These are phyloP conservation scores for Zymoseptoria tritici DNA, from an alignment of 2,329 filamentous ascomycete species.

Conservation along the genomic window DNA sequence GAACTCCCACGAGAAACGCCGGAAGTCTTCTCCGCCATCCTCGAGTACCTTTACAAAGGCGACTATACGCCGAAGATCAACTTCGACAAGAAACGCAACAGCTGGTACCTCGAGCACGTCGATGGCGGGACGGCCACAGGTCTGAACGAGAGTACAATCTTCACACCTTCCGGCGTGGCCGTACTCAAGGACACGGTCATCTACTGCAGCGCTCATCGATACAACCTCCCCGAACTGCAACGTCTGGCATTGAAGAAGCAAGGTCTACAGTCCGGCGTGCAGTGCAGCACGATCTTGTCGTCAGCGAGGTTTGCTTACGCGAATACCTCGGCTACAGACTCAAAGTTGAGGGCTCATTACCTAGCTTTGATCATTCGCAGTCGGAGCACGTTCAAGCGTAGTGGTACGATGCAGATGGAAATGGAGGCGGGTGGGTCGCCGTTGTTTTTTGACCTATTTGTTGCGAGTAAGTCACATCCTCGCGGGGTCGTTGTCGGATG, in stretches of 20 bases:
- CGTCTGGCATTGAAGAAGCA: conserved; percentile 80
- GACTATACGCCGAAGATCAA: conserved; percentile 81
- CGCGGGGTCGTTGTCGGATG: background rate
- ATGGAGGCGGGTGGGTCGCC: conserved; percentile 76
- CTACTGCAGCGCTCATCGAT: conserved; percentile 81
- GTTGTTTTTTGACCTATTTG: conserved; percentile 89
- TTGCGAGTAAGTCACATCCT: conserved; percentile 48
- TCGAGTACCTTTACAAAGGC: conserved; percentile 90
- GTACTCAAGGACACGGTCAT: conserved; percentile 84
- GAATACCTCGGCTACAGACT: conserved; percentile 82
- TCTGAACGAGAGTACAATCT: conserved; percentile 58
- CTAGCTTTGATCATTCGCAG: conserved; percentile 86
- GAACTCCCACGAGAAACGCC: conserved; percentile 78
- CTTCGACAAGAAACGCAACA: conserved; percentile 72
- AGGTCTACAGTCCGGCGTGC: conserved; percentile 75
- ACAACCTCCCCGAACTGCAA: conserved; percentile 77
- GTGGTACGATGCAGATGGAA: conserved; percentile 90
- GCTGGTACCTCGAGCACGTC: conserved; percentile 70
- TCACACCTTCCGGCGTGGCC: conserved; percentile 57
- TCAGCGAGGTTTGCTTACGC: conserved; percentile 86
- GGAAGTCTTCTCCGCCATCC: conserved; percentile 80
- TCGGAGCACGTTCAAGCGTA: conserved; percentile 81
- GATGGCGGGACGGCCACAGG: conserved; percentile 39
- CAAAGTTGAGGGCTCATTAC: conserved; percentile 85
- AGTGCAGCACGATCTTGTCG: conserved; percentile 74